Evolutionary conservation across 192 early-diverging fungal genomes (phyloP).

Genomic region (Coemansia umbellata): DNA sequence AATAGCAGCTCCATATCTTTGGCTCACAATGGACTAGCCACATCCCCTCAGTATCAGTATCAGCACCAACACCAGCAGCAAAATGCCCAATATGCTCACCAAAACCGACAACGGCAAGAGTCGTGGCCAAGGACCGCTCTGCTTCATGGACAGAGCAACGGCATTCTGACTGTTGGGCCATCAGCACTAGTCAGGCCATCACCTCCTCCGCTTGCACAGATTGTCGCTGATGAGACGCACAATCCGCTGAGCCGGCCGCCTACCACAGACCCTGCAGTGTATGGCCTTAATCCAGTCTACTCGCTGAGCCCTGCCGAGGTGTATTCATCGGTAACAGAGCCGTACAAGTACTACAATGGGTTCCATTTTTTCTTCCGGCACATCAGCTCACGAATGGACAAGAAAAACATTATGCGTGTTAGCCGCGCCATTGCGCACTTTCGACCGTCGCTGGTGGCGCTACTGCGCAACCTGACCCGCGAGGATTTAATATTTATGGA

Average conservation of each 20-base stretch:
- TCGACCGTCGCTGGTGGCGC: conserved; percentile 87
- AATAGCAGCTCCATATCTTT: too few relatives aligned
- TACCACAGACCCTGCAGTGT: conserved; percentile 43
- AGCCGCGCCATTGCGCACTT: conserved; percentile 85
- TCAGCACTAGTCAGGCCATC: conserved; percentile 6
- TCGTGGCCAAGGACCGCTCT: conserved; percentile 25
- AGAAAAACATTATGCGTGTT: conserved; percentile 84
- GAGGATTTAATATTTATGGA: conserved; percentile 97
- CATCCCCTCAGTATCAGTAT: conserved; percentile 6
- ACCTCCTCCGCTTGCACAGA: conserved; percentile 22
- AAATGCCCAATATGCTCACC: not conserved
- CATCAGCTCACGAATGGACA: conserved; percentile 82
- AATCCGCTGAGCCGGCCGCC: conserved; percentile 34
- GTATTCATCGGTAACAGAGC: conserved; percentile 73
- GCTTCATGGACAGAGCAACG: not conserved
- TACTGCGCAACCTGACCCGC: conserved; percentile 90
- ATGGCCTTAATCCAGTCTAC: conserved; percentile 49
- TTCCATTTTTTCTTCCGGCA: conserved; percentile 88
- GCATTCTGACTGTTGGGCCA: not conserved
- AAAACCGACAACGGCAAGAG: conserved; percentile 8
- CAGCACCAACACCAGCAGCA: conserved; percentile 8
- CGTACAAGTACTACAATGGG: conserved; percentile 89
- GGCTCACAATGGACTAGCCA: too few relatives aligned
- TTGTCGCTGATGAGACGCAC: conserved; percentile 17
- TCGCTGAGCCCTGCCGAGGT: conserved; percentile 55